Evolutionary conservation across 2,329 filamentous ascomycete species (phyloP).

Genomic region (Verticillium tricorpus): DNA sequence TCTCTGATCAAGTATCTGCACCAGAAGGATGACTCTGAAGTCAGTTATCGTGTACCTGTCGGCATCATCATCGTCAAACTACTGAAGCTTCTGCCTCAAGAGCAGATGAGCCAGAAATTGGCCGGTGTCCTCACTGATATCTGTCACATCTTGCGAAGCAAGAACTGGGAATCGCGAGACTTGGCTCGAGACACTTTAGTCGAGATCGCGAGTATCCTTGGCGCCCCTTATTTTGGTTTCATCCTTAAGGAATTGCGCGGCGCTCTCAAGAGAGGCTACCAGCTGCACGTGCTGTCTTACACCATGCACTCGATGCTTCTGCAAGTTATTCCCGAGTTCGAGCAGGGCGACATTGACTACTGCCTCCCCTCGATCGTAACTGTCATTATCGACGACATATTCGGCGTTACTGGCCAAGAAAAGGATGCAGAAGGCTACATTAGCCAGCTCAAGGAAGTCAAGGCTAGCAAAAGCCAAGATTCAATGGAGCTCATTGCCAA

Average conservation of each 20-base stretch:
- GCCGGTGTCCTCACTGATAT: conserved; percentile 86
- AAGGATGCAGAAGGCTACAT: conserved; percentile 96
- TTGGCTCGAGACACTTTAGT: conserved; percentile 84
- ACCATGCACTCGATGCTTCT: conserved; percentile 91
- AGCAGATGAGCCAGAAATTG: conserved; percentile 68
- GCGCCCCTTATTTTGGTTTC: conserved; percentile 81
- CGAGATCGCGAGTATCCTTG: conserved; percentile 76
- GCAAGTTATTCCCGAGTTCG: conserved; percentile 64
- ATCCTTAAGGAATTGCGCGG: conserved; percentile 87
- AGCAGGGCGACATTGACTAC: conserved; percentile 83
- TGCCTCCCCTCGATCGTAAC: conserved; percentile 73
- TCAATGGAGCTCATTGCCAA: conserved; percentile 91
- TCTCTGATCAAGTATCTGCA: conserved; percentile 81
- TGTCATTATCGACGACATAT: conserved; percentile 96
- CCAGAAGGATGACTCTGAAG: conserved; percentile 89
- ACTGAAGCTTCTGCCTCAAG: conserved; percentile 70
- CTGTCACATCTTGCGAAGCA: conserved; percentile 86
- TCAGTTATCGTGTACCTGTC: conserved; percentile 87
- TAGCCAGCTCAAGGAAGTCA: conserved; percentile 95
- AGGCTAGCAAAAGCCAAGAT: conserved; percentile 96
- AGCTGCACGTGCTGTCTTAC: conserved; percentile 91
- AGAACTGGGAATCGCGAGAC: conserved; percentile 82
- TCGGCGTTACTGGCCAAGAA: conserved; percentile 86
- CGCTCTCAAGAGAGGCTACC: conserved; percentile 80
- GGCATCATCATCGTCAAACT: conserved; percentile 87